Base-by-base conservation (phyloP, 345 rosid genomes). In the Zanthoxylum bungeanum region DNA sequence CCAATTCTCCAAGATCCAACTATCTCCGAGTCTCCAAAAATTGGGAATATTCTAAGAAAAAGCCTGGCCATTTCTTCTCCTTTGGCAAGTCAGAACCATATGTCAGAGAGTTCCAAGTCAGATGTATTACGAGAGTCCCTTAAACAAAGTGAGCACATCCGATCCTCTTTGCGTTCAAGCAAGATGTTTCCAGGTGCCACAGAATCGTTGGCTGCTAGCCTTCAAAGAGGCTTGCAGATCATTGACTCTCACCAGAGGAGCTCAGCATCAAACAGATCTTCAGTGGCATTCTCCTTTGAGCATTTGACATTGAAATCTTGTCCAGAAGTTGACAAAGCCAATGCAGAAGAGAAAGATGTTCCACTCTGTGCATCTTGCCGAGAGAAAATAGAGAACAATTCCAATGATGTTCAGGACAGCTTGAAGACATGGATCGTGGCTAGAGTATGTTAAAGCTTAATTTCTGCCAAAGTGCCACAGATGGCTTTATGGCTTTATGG, bases 151-250 rank as follows among this genome's bases (percentile, higher is more conserved):
- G 92, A 84, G 74, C 82, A 84, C 46, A 75, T 92, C 42, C 77
- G 88, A 57, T 82, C 97, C 69, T 95, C 99, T 60, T 72, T 91
- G 80, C 87, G 75, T 19, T 83, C 94, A 64, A 91, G 98, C 89
- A 89, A 85, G 76, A 62, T 83, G n/a, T 80, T 84, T 76, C 75
- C 80, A 68, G 88, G 90, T 42, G 87, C 93, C 27, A 78, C 97
- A 12, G 97, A 93, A 52, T 87, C 91, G 67, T 82, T 95, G 81
- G 98, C 96, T 47, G 94, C 93, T n/a, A 92, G 98, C 79, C 97
- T 95, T 65, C 91, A 78, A 44, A 91, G 93, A 82, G 98, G 99
- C 75, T 76, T 91, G 86, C 88, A 92, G 80, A 84, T 88, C 65
- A 92, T 95, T 79, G 97, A 89, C 70, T 53, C 71, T 75, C 91